A percentile compares a stretch with the other conserved stretches of the same genome.
phyloP scores from a whole-genome alignment of 2,329 filamentous ascomycete species.

The Zymoseptoria ardabiliae region DNA sequence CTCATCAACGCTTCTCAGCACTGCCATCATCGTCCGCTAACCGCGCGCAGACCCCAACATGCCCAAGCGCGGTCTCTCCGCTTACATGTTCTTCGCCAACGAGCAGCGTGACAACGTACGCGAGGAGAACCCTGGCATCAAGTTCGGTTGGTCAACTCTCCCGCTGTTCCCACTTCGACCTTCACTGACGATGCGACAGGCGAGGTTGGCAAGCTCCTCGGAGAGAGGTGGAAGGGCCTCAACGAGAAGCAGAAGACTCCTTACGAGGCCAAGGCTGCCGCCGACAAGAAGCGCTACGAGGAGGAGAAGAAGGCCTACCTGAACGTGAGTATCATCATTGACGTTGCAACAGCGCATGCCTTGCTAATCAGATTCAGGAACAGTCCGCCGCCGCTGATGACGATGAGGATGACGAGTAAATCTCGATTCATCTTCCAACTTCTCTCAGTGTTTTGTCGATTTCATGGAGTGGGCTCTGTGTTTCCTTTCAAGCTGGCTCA shows the following conservation, averaged over 20 bases:
- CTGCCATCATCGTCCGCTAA: constrained; percentile 11
- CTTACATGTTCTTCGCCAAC: constrained; percentile 99
- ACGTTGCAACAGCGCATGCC: not conserved
- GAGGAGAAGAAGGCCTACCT: constrained; percentile 94
- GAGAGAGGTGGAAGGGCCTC: constrained; percentile 97
- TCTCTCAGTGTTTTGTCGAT: constrained; percentile 2
- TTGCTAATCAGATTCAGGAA: constrained; percentile 20
- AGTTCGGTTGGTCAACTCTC: constrained; percentile 63
- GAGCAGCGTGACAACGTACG: constrained; percentile 97
- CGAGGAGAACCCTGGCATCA: constrained; percentile 95
- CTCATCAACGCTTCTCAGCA: constrained; percentile 2
- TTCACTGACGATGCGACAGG: constrained; percentile 41
- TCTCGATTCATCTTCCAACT: not conserved
- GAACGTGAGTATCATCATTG: constrained; percentile 49
- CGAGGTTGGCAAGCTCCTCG: constrained; percentile 95
- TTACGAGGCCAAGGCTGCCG: constrained; percentile 92
- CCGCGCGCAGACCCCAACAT: constrained; percentile 76
- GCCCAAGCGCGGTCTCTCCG: constrained; percentile 97
- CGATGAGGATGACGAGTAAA: constrained; percentile 33
- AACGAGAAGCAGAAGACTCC: constrained; percentile 86
- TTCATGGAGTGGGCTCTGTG: constrained; percentile 3
- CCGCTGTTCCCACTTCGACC: not conserved
- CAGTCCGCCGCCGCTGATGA: constrained; percentile 23
- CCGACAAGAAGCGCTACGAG: constrained; percentile 99
- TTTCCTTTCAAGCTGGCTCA: constrained; percentile 5